A percentile compares a stretch with the other conserved stretches of the same genome.
phyloP scores from a whole-genome alignment of 2,329 filamentous ascomycete genomes.

The Aspergillus hortae region DNA sequence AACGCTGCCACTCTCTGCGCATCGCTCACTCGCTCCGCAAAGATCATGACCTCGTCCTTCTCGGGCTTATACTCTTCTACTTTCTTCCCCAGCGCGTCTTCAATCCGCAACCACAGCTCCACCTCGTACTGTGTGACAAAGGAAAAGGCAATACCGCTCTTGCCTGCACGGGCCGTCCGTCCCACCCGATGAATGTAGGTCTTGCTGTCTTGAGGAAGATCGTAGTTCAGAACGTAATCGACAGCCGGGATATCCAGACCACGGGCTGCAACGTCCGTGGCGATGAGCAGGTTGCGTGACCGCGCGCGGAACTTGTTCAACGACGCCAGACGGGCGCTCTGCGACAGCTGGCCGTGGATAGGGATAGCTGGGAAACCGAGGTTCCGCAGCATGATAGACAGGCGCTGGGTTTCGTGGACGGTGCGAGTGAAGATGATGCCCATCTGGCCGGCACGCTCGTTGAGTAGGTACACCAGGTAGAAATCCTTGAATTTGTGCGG shows the following conservation, averaged over 20 bases:
- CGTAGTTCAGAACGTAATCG: constrained; percentile 81
- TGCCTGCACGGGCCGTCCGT: constrained; percentile 81
- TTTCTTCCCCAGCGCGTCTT: constrained; percentile 75
- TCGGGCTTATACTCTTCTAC: constrained; percentile 64
- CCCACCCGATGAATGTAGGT: constrained; percentile 90
- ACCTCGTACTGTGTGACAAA: constrained; percentile 87
- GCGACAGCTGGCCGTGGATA: constrained; percentile 85
- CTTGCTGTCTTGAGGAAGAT: constrained; percentile 79
- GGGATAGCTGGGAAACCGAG: constrained; percentile 90
- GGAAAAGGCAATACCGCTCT: constrained; percentile 74
- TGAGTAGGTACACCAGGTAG: constrained; percentile 80
- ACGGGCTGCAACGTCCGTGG: constrained; percentile 89
- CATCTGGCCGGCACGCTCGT: constrained; percentile 81
- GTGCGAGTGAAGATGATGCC: constrained; percentile 90
- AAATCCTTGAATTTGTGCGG: constrained; percentile 85
- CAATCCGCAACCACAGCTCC: constrained; percentile 76
- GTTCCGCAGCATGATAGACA: constrained; percentile 76
- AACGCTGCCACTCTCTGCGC: constrained; percentile 75
- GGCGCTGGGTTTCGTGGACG: constrained; percentile 81
- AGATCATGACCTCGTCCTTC: constrained; percentile 82
- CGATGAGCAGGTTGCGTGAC: constrained; percentile 77
- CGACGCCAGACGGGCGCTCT: constrained; percentile 80
- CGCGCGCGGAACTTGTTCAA: constrained; percentile 84
- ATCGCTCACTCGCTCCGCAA: constrained; percentile 73
- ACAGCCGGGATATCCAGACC: constrained; percentile 93